Conservation (phyloP, 176 grass and related monocot genomes). For the Phoenix roebelenii region DNA sequence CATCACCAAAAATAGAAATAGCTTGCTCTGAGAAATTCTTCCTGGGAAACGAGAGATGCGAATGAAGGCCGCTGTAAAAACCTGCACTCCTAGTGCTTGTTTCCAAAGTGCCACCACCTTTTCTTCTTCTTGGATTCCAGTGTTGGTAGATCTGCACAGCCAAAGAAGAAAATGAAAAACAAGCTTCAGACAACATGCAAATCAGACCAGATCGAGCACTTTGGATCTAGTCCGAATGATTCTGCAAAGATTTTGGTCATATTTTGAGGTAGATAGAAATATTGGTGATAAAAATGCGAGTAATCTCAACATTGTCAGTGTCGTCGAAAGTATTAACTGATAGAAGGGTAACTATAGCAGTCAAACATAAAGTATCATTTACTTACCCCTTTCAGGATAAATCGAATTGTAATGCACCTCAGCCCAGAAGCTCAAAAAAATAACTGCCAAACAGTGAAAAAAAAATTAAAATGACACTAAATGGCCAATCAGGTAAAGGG, state of each 20-base stretch:
- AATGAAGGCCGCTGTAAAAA: conserved; percentile 9
- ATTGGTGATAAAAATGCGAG: too few species aligned
- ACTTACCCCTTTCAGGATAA: conserved; percentile 80
- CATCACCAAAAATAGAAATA: too few species aligned
- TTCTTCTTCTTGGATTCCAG: conserved; percentile 61
- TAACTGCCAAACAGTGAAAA: conserved; percentile 34
- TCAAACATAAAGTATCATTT: neutral
- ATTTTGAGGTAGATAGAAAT: too few species aligned
- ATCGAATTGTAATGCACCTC: conserved; percentile 99
- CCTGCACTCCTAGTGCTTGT: conserved; percentile 16
- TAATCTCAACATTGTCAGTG: too few species aligned
- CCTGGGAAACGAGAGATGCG: conserved; percentile 10
- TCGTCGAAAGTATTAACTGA: too few species aligned
- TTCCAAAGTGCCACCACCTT: conserved; percentile 86
- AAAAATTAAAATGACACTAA: neutral
- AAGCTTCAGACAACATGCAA: conserved; percentile 1
- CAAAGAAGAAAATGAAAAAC: neutral
- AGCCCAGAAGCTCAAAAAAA: conserved; percentile 97
- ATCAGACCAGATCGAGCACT: too few species aligned
- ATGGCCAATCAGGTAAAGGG: too few species aligned
- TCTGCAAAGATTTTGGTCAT: too few species aligned
- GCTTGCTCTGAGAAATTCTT: conserved; percentile 17
- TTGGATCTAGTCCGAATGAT: too few species aligned
- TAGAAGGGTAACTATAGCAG: too few species aligned
- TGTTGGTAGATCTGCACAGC: conserved; percentile 41